Percentiles rank a stretch among this genome's conserved stretches.
These are phyloP conservation scores for Solanum acaule DNA, from an alignment of 257 asterid genomes.

Conservation along the genomic window DNA sequence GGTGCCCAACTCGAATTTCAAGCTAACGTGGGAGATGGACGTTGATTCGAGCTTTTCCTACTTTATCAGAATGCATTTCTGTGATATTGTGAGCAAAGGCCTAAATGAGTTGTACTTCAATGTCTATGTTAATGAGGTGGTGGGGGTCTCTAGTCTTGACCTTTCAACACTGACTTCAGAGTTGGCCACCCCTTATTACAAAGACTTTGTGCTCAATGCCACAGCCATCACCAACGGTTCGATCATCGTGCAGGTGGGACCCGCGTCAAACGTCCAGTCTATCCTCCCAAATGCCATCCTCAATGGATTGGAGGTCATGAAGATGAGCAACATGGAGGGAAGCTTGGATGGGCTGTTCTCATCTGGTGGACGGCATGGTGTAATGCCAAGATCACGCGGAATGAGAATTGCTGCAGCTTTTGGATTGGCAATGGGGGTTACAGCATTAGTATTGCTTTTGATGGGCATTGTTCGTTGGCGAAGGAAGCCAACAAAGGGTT, in stretches of 20 bases:
- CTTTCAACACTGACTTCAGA: slow-evolving; percentile 70
- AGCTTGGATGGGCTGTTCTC: slow-evolving; percentile 83
- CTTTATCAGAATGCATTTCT: slow-evolving; percentile 66
- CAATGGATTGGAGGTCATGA: slow-evolving; percentile 86
- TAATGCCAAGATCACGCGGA: slow-evolving; percentile 5
- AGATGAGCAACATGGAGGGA: slow-evolving; percentile 71
- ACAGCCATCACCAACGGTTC: slow-evolving; percentile 40
- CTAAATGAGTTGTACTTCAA: slow-evolving; percentile 83
- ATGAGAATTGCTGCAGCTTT: slow-evolving; percentile 41
- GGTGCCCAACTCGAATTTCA: slow-evolving; percentile 52
- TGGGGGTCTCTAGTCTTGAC: slow-evolving; percentile 55
- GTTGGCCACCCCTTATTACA: slow-evolving; percentile 59
- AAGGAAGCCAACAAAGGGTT: slow-evolving; percentile 39
- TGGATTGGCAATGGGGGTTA: slow-evolving; percentile 36
- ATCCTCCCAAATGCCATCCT: slow-evolving; percentile 66
- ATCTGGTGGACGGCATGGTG: slow-evolving; percentile 17
- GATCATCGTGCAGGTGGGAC: slow-evolving; percentile 62
- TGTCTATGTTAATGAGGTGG: slow-evolving; percentile 51
- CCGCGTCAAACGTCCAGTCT: slow-evolving; percentile 33
- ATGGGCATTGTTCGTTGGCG: slow-evolving; percentile 17
- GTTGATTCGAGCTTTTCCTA: slow-evolving; percentile 80
- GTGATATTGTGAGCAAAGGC: slow-evolving; percentile 69
- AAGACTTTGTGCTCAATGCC: slow-evolving; percentile 70
- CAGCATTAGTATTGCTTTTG: slow-evolving; percentile 22
- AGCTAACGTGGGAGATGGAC: slow-evolving; percentile 67